Percentiles rank a stretch among this genome's conserved stretches.
phyloP scores from a whole-genome alignment of 2,329 filamentous ascomycete species.

The Aspergillus fumigatus region DNA sequence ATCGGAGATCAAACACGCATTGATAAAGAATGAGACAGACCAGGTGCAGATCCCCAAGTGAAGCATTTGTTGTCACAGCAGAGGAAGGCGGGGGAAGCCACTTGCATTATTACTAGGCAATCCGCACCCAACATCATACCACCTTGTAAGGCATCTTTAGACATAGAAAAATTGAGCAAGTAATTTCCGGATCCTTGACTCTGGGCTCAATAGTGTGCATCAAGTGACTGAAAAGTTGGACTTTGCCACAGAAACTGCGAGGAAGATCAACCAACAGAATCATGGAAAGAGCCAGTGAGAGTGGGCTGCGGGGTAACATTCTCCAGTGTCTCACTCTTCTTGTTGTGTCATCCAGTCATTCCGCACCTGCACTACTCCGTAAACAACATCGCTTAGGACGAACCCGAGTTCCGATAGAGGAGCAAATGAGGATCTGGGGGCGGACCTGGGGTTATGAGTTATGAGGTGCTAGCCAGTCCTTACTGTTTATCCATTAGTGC shows the following conservation, averaged over 20 bases:
- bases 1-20: neutral
- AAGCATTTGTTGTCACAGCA: neutral
- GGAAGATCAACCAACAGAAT: neutral
- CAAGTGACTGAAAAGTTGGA: neutral
- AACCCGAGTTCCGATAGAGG: neutral
- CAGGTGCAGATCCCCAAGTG: neutral
- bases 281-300: neutral
- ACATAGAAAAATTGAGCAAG: neutral
- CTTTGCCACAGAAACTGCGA: neutral
- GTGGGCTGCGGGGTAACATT: neutral
- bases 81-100: too few species aligned
- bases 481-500: neutral
- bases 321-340: neutral
- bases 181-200: neutral
- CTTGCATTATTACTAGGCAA: neutral
- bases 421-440: constrained; percentile 23
- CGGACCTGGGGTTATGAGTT: constrained; percentile 10
- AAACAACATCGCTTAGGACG: constrained; percentile 3
- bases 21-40: neutral
- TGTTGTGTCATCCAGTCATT: too few species aligned
- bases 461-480: neutral
- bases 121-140: neutral
- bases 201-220: neutral
- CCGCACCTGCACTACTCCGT: neutral
- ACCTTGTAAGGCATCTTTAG: neutral